Evolutionary conservation across 805 yeast genomes (phyloP), one percentile per base, ranked within the genome.

Genomic region (Isabelozyma rhagii): DNA sequence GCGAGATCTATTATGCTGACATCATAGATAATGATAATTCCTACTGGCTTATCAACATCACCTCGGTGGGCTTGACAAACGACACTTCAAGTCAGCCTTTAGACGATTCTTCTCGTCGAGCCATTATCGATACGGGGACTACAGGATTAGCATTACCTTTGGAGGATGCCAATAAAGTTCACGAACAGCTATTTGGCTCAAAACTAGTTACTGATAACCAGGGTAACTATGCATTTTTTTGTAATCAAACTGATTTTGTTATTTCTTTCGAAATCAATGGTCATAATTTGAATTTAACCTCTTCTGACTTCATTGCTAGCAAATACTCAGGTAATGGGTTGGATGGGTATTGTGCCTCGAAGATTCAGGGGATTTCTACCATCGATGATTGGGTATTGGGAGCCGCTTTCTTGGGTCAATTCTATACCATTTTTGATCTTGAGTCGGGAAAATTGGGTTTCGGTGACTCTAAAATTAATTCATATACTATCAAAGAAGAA

Each of bases 71-170:
- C 49, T 67, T 64, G 10, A 66, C 73, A 11, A 58, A 70, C 28
- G 54, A 60, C 6, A 44, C 56, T n/a, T 38, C 55, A n/a, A 40
- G 52, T 29, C 39, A 60, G 38, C 55, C 52, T 13, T 53, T 65
- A 3, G 53, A 60, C 34, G 48, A 39, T 17, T 55, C 65, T n/a
- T 67, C 79, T 13, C 36, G 36, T 8, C 52, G 61, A 3, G 84
- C 82, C 6, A 71, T 84, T 28, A 68, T 84, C 17, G 90, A 84
- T 61, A 80, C 86, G 6, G 90, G 89, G 18, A 83, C 89, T 2
- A 84, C 89, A 0, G 78, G 85, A 3, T 63, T 84, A 25, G 80
- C 81, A 3, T 63, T 83, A 41, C 82, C 87, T 5, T 63, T 75
- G 10, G 67, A 62, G 21, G 89, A 84, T 58, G 88, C 89, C 1